These are phyloP conservation scores for Lactuca saligna DNA, from an alignment of 129 eudicot genomes.

Conservation along the genomic window DNA sequence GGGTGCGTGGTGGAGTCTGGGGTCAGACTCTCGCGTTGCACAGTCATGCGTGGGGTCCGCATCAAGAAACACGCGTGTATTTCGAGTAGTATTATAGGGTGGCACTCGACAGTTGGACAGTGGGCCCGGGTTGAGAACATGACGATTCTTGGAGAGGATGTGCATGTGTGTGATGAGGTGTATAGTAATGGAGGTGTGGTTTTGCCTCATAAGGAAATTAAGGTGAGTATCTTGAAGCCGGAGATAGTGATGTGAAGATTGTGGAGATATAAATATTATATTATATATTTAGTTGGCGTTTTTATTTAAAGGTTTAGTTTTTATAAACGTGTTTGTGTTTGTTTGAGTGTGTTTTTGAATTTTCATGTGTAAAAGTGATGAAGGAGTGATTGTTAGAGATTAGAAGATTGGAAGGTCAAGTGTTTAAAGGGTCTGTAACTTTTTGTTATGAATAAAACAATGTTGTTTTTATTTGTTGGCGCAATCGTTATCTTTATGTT, in stretches of 20 bases:
- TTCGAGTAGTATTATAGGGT: slow-evolving; percentile 82
- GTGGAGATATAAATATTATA: neutral
- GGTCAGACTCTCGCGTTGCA: slow-evolving; percentile 91
- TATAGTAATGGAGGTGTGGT: slow-evolving; percentile 97
- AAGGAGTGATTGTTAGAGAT: slow-evolving; percentile 23
- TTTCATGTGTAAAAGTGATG: slow-evolving; percentile 34
- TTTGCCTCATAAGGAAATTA: slow-evolving; percentile 95
- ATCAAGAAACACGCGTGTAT: slow-evolving; percentile 88
- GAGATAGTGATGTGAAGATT: slow-evolving; percentile 86
- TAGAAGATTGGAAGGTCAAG: slow-evolving; percentile 23
- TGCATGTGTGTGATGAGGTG: slow-evolving; percentile 88
- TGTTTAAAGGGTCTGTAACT: slow-evolving; percentile 26
- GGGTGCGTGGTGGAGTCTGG: slow-evolving; percentile 94
- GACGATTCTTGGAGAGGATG: slow-evolving; percentile 97
- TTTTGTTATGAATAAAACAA: slow-evolving; percentile 23
- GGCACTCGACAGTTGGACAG: slow-evolving; percentile 96
- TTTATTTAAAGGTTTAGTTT: slow-evolving; percentile 25
- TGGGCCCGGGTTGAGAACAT: slow-evolving; percentile 97
- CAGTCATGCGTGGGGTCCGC: slow-evolving; percentile 90
- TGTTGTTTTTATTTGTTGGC: slow-evolving; percentile 30
- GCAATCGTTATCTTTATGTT: slow-evolving; percentile 25
- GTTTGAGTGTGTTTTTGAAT: slow-evolving; percentile 7
- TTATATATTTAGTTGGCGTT: slow-evolving; percentile 10
- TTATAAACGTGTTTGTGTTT: slow-evolving; percentile 15
- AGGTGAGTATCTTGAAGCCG: slow-evolving; percentile 92